A percentile compares a stretch with the other conserved stretches of the same genome.
These are phyloP conservation scores for Piper longum DNA, from an alignment of 164 flowering plant species.

Conservation along the genomic window DNA sequence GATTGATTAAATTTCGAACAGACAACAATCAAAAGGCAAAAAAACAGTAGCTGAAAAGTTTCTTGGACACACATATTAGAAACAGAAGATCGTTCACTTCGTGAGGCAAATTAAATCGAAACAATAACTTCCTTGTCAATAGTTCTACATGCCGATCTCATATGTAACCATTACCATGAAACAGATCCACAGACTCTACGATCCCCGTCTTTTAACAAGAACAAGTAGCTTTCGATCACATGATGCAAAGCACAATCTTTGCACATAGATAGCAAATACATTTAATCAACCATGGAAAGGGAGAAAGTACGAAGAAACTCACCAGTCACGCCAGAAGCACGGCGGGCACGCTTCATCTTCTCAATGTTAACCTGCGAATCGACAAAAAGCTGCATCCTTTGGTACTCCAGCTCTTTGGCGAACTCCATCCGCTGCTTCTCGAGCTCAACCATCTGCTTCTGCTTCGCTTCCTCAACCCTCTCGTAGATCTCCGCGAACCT, in stretches of 20 bases:
- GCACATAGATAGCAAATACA: background rate
- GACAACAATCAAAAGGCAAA: too few relatives aligned
- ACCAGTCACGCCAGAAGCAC: constrained; percentile 19
- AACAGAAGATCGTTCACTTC: too few relatives aligned
- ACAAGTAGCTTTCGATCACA: background rate
- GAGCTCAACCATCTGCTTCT: constrained; percentile 62
- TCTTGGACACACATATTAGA: too few relatives aligned
- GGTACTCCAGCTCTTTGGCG: constrained; percentile 60
- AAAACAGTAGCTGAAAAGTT: too few relatives aligned
- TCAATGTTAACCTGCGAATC: constrained; percentile 75
- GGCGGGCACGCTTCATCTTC: constrained; percentile 54
- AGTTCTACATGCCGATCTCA: too few relatives aligned
- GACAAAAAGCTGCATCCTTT: constrained; percentile 75
- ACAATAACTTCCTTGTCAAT: too few relatives aligned
- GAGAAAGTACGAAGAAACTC: background rate
- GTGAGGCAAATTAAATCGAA: too few relatives aligned
- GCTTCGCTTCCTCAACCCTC: constrained; percentile 64
- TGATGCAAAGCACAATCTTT: too few relatives aligned
- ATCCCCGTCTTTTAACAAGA: too few relatives aligned
- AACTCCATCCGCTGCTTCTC: constrained; percentile 85
- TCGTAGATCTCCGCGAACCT: constrained; percentile 65
- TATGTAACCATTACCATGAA: too few relatives aligned
- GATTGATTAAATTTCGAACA: too few relatives aligned
- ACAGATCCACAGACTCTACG: too few relatives aligned
- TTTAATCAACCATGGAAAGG: background rate